A percentile compares a stretch with the other conserved stretches of the same genome.
Conservation (phyloP, 164 flowering plant species). For the Tetracentron sinense region DNA sequence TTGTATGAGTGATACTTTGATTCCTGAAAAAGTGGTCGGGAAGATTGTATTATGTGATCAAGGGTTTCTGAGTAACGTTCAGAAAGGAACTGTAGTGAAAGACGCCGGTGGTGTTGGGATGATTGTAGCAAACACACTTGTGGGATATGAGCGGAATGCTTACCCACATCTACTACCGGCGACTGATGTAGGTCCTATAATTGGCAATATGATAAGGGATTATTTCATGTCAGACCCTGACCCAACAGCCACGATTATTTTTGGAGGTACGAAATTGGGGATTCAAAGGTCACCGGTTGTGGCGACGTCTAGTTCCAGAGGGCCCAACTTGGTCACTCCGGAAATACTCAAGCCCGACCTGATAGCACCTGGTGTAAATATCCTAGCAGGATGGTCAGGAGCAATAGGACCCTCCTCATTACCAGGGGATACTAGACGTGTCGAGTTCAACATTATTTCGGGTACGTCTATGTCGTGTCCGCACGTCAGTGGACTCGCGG, state of each 20-base stretch:
- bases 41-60: conserved; percentile 26
- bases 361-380: conserved; percentile 26
- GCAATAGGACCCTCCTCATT: conserved; percentile 7
- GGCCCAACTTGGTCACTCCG: conserved; percentile 11
- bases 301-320: conserved; percentile 21
- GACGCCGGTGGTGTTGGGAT: conserved; percentile 30
- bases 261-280: conserved; percentile 24
- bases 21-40: conserved; percentile 9
- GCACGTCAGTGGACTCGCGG: conserved; percentile 28
- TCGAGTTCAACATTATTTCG: conserved; percentile 18
- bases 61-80: conserved; percentile 12
- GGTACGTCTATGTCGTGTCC: conserved; percentile 34
- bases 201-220: conserved; percentile 5
- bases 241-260: conserved; percentile 19
- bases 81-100: conserved; percentile 23
- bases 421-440: conserved; percentile 8
- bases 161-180: conserved; percentile 26
- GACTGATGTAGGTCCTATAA: conserved; percentile 2
- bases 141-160: conserved; percentile 17
- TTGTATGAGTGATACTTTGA: conserved; percentile 1
- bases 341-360: conserved; percentile 27
- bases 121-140: conserved; percentile 18
- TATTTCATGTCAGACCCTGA: conserved; percentile 8
- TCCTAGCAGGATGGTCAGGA: conserved; percentile 27
- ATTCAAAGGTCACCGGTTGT: conserved; percentile 17